These are phyloP conservation scores for Amphirosellinia nigrospora DNA, from an alignment of 495 filamentous ascomycete genomes.

Conservation along the genomic window DNA sequence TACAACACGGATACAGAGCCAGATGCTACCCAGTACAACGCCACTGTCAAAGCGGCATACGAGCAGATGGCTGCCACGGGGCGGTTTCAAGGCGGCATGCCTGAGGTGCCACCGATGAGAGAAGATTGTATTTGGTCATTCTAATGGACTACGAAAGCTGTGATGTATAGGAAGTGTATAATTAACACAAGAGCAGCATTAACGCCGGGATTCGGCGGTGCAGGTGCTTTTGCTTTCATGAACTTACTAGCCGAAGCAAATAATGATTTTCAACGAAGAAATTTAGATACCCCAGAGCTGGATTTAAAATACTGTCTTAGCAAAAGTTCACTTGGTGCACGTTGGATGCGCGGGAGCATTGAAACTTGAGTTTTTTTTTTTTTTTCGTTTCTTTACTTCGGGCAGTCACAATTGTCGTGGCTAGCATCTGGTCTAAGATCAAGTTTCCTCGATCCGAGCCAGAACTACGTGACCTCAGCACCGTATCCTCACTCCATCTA, in stretches of 20 bases:
- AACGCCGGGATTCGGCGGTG: background rate
- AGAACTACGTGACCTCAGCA: conserved; percentile 9
- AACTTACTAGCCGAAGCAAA: conserved; percentile 12
- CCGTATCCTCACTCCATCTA: conserved; percentile 31
- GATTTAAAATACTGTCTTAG: background rate
- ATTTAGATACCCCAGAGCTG: conserved; percentile 22
- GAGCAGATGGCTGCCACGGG: conserved; percentile 64
- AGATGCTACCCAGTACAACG: conserved; percentile 52
- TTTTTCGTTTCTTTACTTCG: conserved; percentile 16
- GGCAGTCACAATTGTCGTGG: background rate
- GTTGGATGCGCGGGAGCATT: background rate
- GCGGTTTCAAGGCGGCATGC: conserved; percentile 68
- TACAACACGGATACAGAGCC: conserved; percentile 61
- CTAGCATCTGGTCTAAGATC: background rate
- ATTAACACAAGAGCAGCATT: background rate
- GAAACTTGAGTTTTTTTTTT: conserved; percentile 2
- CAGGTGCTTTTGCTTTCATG: conserved; percentile 7
- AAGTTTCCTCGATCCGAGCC: background rate
- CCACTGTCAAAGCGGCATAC: conserved; percentile 61
- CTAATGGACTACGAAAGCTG: conserved; percentile 39
- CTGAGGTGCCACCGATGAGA: conserved; percentile 71
- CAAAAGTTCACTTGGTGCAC: conserved; percentile 2
- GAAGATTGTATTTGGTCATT: conserved; percentile 78
- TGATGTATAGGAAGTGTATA: conserved; percentile 7
- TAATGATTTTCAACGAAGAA: background rate